A percentile compares a stretch with the other conserved stretches of the same genome.
These are phyloP conservation scores for Agapanthus africanus DNA, from an alignment of 106 monocot genomes.

Conservation along the genomic window DNA sequence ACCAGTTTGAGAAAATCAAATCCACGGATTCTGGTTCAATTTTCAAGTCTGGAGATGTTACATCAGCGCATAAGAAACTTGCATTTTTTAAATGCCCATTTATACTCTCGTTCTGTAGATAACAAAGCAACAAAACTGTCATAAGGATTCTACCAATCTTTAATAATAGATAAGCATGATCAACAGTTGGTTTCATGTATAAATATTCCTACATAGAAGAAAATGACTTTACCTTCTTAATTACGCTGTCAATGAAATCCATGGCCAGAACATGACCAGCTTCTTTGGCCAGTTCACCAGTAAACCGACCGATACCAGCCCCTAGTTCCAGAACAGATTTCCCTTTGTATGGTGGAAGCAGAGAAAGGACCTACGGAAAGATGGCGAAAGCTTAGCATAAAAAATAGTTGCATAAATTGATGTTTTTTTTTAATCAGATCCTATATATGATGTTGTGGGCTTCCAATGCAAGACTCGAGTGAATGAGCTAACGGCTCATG, in stretches of 20 bases:
- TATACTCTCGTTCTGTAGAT: constrained; percentile 73
- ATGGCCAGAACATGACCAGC: constrained; percentile 80
- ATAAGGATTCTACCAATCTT: not conserved
- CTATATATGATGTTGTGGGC: too few species aligned
- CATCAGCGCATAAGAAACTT: constrained; percentile 90
- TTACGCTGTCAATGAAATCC: constrained; percentile 92
- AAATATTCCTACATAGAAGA: not conserved
- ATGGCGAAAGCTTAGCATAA: too few species aligned
- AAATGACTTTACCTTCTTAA: constrained; percentile 61
- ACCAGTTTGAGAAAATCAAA: constrained; percentile 98
- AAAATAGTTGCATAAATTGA: too few species aligned
- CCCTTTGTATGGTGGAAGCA: constrained; percentile 80
- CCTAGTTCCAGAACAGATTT: constrained; percentile 88
- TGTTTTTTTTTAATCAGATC: too few species aligned
- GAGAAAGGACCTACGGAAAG: constrained; percentile 61
- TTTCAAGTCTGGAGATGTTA: constrained; percentile 67
- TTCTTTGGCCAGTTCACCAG: constrained; percentile 87
- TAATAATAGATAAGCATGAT: not conserved
- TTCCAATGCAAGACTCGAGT: not conserved
- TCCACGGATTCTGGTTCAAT: constrained; percentile 76
- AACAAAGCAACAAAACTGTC: not conserved
- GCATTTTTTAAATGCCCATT: constrained; percentile 82
- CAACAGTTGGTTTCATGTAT: constrained; percentile 1
- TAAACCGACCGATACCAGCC: constrained; percentile 97
- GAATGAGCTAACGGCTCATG: not conserved